Evolutionary conservation across 2,329 filamentous ascomycete species (phyloP), one percentile per base, ranked within the genome.

Genomic region (Colletotrichum costaricense): DNA sequence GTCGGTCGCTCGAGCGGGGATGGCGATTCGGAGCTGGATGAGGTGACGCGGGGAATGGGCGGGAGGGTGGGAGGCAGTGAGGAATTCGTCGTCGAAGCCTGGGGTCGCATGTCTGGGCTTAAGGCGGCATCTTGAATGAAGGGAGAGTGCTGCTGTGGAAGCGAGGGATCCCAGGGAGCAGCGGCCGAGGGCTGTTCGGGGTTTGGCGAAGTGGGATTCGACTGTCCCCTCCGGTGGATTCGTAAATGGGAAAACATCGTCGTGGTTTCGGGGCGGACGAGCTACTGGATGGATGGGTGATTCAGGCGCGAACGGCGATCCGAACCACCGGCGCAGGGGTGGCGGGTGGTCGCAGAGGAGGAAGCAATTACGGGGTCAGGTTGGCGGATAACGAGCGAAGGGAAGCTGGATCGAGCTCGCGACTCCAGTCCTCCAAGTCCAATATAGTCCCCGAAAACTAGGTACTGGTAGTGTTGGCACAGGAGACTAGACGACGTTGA

Each of bases 201-300:
- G 30, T 84, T 79, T 5, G 89, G 88, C 42, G 89, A 90, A 28
- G 86, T 84, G 74, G 89, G 88, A 81, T 86, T 89, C 68, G 88
- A 90, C 76, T 86, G 85, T 60, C 84, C 88, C 78, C 88, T 87
- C 77, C 89, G 87, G 77, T 90, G 89, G 81, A 91, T 90, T 78
- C 88, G 88, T 60, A 90, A 84, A 80, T 88, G 86, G 76, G 87
- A 88, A 66, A 88, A 83, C 87, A 89, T 88, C 57, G 72, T 49
- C 33, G 67, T 28, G 42, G 14, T 22, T 69, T 24, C 11, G 42
- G 19, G n/a, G 24, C 28, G 57, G 12, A 19, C 16, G 7, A 59
- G 19, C 42, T 49, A 49, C 38, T 42, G 35, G 58, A 54, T 64
- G 54, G 70, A 63, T 28, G 68, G 63, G 33, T 63, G 56, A 56